Base-by-base conservation (phyloP, 495 filamentous ascomycete species). In the Penicillium waksmanii region DNA sequence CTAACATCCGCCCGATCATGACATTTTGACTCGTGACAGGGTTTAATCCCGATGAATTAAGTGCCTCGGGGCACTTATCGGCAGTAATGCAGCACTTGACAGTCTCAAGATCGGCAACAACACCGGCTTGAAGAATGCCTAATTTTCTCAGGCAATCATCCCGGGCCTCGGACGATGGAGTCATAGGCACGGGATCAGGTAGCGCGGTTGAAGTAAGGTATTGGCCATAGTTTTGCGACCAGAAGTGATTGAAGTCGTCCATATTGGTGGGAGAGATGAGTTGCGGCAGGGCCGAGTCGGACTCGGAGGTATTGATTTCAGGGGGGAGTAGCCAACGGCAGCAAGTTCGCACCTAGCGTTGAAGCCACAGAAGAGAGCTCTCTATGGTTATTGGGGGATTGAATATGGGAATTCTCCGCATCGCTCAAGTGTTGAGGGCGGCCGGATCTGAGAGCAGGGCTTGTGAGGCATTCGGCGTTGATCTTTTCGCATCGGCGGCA, bases 401-500 rank as follows among this genome's bases (percentile, higher is more conserved):
- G 21, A 23, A 48, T 48, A 6, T 27, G 7, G 21, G 18, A 13
- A 10, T n/a, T 5, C 12, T 5, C 21, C 8, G 46, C n/a, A 48
- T 27, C 19, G 21, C 21, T n/a, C 10, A 25, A 15, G 7, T 48
- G 46, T 11, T 48, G 46, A 8, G 46, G 38, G 13, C 38, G 53
- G 11, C 53, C n/a, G 15, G 38, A 55, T 35, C 27, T 33, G 11
- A 48, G 25, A 0, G 53, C 53, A 55, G 53, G 53, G 38, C 53
- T 38, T 18, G 31, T 55, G 23, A 55, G 3, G 31, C 53, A 55
- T 27, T 55, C 38, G 21, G 25, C 38, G 25, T 55, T 18, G 25
- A 38, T 21, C 21, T 55, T 55, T 31, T 55, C 53, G 27, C 53
- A 55, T 35, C 53, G 53, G 2, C 25, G 53, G n/a, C 53, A 55